A percentile compares a stretch with the other conserved stretches of the same genome.
These are phyloP conservation scores for Vaccinium myrtillus DNA, from an alignment of 148 eudicot genomes.

Conservation along the genomic window DNA sequence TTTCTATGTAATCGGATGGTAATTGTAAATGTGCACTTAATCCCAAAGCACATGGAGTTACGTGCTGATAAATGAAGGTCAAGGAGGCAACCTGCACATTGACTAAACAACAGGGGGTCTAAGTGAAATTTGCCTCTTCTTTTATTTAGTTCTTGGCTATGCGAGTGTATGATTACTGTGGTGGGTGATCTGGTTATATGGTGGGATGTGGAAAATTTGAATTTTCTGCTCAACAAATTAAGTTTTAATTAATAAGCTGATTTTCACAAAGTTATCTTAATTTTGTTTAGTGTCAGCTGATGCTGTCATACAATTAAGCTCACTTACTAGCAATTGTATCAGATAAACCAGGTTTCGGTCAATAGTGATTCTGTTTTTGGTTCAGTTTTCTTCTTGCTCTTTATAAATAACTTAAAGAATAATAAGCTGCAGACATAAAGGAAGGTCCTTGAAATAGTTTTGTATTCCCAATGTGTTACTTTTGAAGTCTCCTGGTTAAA, in stretches of 20 bases:
- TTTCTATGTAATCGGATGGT: neutral
- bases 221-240: neutral
- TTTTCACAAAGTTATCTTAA: neutral
- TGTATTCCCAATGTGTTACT: neutral
- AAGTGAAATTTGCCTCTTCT: neutral
- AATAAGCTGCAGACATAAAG: neutral
- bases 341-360: neutral
- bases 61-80: neutral
- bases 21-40: neutral
- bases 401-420: neutral
- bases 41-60: neutral
- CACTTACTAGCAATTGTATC: neutral
- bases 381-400: conserved; percentile 5
- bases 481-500: neutral
- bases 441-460: neutral
- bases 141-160: neutral
- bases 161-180: neutral
- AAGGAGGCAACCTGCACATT: neutral
- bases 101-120: neutral
- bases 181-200: conserved; percentile 8
- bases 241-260: neutral
- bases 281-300: neutral
- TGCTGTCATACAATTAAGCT: conserved; percentile 1
- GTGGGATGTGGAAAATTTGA: neutral
- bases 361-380: neutral